A percentile compares a stretch with the other conserved stretches of the same genome.
Conservation (phyloP, 352 stramenopile genomes). For the Phytophthora colocasiae region DNA sequence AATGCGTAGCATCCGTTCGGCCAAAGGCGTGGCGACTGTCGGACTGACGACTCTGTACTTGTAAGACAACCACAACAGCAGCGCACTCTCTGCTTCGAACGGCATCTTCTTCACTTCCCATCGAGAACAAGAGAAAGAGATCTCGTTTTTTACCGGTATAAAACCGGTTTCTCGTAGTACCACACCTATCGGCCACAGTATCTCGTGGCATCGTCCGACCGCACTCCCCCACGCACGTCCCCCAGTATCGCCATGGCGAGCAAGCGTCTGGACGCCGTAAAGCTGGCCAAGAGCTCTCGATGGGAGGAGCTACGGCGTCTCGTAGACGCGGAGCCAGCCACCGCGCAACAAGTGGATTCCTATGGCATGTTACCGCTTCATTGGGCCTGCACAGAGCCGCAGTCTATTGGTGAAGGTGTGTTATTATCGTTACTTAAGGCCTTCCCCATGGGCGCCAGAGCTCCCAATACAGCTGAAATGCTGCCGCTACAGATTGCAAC, state of each 20-base stretch:
- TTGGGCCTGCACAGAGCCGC: slow-evolving; percentile 87
- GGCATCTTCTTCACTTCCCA: neutral
- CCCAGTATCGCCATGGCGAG: slow-evolving; percentile 41
- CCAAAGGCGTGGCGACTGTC: slow-evolving; percentile 3
- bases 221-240: neutral
- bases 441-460: slow-evolving; percentile 67
- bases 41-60: too few relatives aligned
- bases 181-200: slow-evolving; percentile 11
- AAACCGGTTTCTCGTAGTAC: slow-evolving; percentile 10
- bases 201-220: slow-evolving; percentile 28
- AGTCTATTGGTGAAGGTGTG: slow-evolving; percentile 75
- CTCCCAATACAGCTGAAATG: slow-evolving; percentile 85
- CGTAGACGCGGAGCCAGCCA: slow-evolving; percentile 72
- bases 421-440: slow-evolving; percentile 84
- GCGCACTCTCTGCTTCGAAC: slow-evolving; percentile 11
- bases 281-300: slow-evolving; percentile 81
- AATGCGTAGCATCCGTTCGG: slow-evolving; percentile 13
- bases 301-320: slow-evolving; percentile 83
- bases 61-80: too few relatives aligned
- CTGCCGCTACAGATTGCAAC: slow-evolving; percentile 89
- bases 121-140: slow-evolving; percentile 2
- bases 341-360: slow-evolving; percentile 81
- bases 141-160: slow-evolving; percentile 15
- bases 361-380: slow-evolving; percentile 91
- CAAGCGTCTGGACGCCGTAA: slow-evolving; percentile 84